Evolutionary conservation across 1,139 yeast genomes (phyloP).

Genomic region (Blastobotrys arbuscula): DNA sequence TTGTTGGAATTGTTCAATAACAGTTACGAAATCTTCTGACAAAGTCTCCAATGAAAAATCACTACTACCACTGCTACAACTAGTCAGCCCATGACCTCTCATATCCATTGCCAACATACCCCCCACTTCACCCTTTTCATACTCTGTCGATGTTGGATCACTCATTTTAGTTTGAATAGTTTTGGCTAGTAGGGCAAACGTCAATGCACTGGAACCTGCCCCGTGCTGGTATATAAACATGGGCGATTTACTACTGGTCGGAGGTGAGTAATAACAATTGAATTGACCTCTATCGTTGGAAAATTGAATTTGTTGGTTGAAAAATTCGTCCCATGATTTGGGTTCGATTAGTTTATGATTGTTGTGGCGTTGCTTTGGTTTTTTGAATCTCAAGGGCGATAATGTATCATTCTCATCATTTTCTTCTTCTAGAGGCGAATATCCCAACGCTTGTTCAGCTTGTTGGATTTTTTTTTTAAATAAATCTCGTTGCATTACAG

Average conservation of each 20-base stretch:
- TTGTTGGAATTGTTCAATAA: constrained; percentile 37
- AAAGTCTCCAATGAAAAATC: constrained; percentile 51
- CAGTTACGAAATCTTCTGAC: constrained; percentile 49
- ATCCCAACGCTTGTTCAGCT: constrained; percentile 11
- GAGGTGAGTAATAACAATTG: constrained; percentile 57
- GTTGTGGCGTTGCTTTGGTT: constrained; percentile 3
- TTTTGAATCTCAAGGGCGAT: constrained; percentile 8
- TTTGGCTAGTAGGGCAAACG: constrained; percentile 57
- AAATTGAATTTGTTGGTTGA: constrained; percentile 33
- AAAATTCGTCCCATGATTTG: constrained; percentile 40
- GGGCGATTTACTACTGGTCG: constrained; percentile 42
- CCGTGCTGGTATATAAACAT: constrained; percentile 83
- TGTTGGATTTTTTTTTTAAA: constrained; percentile 16
- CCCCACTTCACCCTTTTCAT: constrained; percentile 16
- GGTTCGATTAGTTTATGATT: constrained; percentile 6
- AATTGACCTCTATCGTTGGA: constrained; percentile 31
- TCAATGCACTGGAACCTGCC: constrained; percentile 82
- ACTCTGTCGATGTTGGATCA: constrained; percentile 18
- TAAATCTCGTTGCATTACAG: constrained; percentile 13
- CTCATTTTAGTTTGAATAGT: constrained; percentile 32
- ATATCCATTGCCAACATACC: constrained; percentile 72
- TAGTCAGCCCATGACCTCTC: constrained; percentile 73
- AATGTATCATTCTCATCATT: constrained; percentile 7
- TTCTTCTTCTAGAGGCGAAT: neutral
- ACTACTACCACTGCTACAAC: constrained; percentile 22